phyloP scores from a whole-genome alignment of 2,329 filamentous ascomycete species.

The Ciborinia camelliae region DNA sequence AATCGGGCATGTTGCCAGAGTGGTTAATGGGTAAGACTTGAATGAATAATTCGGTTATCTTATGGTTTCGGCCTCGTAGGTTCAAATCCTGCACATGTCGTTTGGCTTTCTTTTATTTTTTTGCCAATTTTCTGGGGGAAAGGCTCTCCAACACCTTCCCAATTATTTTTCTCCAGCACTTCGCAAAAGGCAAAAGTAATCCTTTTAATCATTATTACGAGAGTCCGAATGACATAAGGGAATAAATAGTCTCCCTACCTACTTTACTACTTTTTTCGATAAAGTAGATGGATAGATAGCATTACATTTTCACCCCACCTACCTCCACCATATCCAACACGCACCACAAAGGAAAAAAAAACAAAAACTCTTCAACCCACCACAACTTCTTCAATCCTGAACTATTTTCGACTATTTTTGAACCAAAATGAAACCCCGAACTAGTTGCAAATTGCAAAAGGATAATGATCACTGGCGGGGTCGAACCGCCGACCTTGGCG shows the following conservation, averaged over 20 bases:
- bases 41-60: conserved; percentile 20
- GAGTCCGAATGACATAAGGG: too few species aligned
- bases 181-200: too few species aligned
- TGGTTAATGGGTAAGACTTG: conserved; percentile 22
- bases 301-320: not conserved
- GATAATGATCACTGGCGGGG: not conserved
- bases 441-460: not conserved
- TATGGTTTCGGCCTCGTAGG: conserved; percentile 22
- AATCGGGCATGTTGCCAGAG: conserved; percentile 17
- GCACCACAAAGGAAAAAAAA: too few species aligned
- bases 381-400: not conserved
- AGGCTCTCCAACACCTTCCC: too few species aligned
- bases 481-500: conserved; percentile 12
- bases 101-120: not conserved
- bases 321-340: not conserved
- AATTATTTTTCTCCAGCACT: too few species aligned
- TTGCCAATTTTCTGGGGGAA: not conserved
- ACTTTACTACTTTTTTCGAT: too few species aligned
- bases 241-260: too few species aligned
- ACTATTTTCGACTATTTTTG: not conserved
- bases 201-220: too few species aligned
- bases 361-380: not conserved
- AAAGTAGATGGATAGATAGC: too few species aligned
- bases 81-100: conserved; percentile 21
- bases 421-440: not conserved